phyloP scores from a whole-genome alignment of 257 asterid species.

The Solanum gandarillasii region DNA sequence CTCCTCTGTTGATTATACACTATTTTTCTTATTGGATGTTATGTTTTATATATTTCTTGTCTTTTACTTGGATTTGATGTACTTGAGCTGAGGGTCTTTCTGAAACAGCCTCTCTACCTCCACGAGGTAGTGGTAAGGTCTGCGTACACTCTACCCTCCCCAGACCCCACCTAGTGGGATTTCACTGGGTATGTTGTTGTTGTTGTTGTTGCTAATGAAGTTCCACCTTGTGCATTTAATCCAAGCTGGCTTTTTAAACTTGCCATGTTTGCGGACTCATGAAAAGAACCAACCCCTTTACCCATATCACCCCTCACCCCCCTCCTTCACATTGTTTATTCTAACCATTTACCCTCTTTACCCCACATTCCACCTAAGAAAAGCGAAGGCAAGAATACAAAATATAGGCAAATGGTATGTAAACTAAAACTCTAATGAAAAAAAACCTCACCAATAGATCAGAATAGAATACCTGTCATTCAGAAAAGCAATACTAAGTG shows the following conservation, averaged over 20 bases:
- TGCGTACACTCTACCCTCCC: no score
- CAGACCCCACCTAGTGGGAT: no score
- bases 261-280: not conserved
- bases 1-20: no score
- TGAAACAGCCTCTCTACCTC: no score
- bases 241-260: not conserved
- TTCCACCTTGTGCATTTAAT: not conserved
- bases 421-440: not conserved
- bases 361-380: not conserved
- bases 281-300: not conserved
- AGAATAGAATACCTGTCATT: slow-evolving; percentile 64
- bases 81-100: no score
- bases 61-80: no score
- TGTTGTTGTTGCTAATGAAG: not conserved
- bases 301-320: not conserved
- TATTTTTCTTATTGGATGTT: no score
- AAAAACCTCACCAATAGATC: not conserved
- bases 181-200: no score
- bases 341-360: not conserved
- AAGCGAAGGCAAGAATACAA: not conserved
- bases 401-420: not conserved
- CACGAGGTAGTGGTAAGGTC: no score
- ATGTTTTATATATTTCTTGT: no score
- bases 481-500: slow-evolving; percentile 70
- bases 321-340: not conserved